A percentile compares a stretch with the other conserved stretches of the same genome.
phyloP scores from a whole-genome alignment of 2,329 filamentous ascomycete species.

The Aspergillus aculeatus region DNA sequence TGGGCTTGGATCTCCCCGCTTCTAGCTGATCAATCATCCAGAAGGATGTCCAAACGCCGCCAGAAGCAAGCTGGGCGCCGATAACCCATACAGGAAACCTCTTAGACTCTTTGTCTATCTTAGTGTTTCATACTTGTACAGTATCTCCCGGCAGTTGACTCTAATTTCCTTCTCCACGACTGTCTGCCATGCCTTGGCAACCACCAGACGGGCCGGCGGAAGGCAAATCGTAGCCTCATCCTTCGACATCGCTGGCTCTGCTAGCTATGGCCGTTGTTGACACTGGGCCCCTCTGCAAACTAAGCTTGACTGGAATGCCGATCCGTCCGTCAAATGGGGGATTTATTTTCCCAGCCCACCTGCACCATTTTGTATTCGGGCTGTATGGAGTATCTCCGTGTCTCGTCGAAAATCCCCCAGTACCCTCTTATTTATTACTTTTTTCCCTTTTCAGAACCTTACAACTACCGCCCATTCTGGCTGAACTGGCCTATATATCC shows the following conservation, averaged over 20 bases:
- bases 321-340: conserved; percentile 27
- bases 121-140: conserved; percentile 6
- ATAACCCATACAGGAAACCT: background rate
- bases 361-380: conserved; percentile 20
- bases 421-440: conserved; percentile 6
- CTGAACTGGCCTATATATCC: conserved; percentile 13
- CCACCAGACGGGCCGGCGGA: conserved; percentile 19
- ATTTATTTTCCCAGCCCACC: conserved; percentile 20
- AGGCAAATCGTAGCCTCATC: conserved; percentile 16
- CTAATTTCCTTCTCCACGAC: conserved; percentile 15
- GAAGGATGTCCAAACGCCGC: background rate
- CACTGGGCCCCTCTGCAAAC: conserved; percentile 20
- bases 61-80: background rate
- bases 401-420: conserved; percentile 15
- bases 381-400: conserved; percentile 14
- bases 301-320: conserved; percentile 26
- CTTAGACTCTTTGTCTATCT: conserved; percentile 3
- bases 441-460: conserved; percentile 21
- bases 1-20: conserved; percentile 21
- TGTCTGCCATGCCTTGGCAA: conserved; percentile 22
- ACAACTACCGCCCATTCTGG: conserved; percentile 13
- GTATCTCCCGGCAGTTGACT: conserved; percentile 9
- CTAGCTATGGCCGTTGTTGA: conserved; percentile 16
- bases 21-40: conserved; percentile 2
- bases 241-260: conserved; percentile 13